Evolutionary conservation across 1,284 basidiomycete genomes (phyloP), one percentile per base, ranked within the genome.

Genomic region (Papiliotrema fonsecae): DNA sequence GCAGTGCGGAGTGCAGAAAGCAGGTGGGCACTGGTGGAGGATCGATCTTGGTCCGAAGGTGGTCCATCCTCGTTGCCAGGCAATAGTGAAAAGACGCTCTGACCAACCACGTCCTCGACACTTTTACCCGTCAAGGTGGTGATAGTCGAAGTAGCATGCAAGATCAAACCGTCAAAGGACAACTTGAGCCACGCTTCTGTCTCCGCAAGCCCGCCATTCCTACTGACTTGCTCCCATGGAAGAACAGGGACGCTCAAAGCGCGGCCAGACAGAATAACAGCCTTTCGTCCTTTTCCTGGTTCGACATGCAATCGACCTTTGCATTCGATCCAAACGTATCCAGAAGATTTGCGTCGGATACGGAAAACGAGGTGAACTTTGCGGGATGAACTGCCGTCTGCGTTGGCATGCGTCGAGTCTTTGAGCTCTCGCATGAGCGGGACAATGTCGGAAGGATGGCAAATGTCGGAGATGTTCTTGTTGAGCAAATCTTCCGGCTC

Each of bases 361-460:
- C 88, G 79, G 73, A 87, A 91, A 27, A 90, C 79, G 13, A 92
- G 75, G 66, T 87, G 82, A 47, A 91, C 86, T 1, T 77, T 76
- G 46, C 61, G 59, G 25, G 69, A 59, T 14, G 57, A 25, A 19
- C 62, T 58, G 14, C 64, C 65, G 35, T 70, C 72, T 21, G 50
- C 48, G 5, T 64, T 57, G 16, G 65, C 66, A 47, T 75, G 75
- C 13, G 77, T 77, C 19, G 77, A 76, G 62, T 96, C 92, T 72
- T 97, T 97, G 55, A 97, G 79, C 75, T 94, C 90, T 37, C 93
- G 82, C 80, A 89, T 86, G 55, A 96, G 81, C 0, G 91, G 90
- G 1, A 94, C 86, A 32, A 91, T 79, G 67, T 97, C 93, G 45
- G 86, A 86, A 0, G 86, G 86, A 67, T 96, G 90, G 55, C 89